Evolutionary conservation across 768 basidiomycete species (phyloP), one percentile per base, ranked within the genome.

Genomic region (Boletus barrowsii): DNA sequence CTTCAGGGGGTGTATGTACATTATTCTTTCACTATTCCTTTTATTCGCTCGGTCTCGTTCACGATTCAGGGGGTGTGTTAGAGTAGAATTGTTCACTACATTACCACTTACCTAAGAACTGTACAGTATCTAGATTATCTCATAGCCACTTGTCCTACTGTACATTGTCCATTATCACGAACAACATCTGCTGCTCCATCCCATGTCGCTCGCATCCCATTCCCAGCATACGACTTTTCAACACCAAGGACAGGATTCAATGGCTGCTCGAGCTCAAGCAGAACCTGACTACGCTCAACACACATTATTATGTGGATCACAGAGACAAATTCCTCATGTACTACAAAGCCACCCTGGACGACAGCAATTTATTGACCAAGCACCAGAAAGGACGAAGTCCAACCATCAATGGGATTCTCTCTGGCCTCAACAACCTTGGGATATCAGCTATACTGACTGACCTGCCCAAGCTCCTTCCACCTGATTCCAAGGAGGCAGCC

Each of bases 401-500:
- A 26, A 35, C 68, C 0, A 62, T 81, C 13, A 64, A 60, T 3
- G 74, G 70, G 11, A 66, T 74, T 3, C 35, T 64, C 6, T 22
- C 60, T 5, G 20, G 30, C 32, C 58, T 69, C 4, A 46, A 33
- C 7, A 49, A 58, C 9, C 1, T 62, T 2, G 69, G 68, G 3
- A 59, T 84, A 13, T 11, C 54, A 0, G 74, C 70, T 3, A 68
- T 72, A 36, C 64, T 75, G 0, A 67, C 68, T 4, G 80, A 84
- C 49, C 57, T 88, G 0, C 58, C 76, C 0, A 82, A 75, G 59
- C 60, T 88, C 0, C 71, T 83, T 4, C 76, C 80, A 0, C 53
- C 73, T 0, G 83, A 87, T 54, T 69, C 69, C 3, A 77, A 76
- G 73, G 83, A 83, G 36, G 75, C 79, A 0, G 83, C 83, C 0